phyloP scores from a whole-genome alignment of 2,329 filamentous ascomycete species.

The Aspergillus aculeatus region DNA sequence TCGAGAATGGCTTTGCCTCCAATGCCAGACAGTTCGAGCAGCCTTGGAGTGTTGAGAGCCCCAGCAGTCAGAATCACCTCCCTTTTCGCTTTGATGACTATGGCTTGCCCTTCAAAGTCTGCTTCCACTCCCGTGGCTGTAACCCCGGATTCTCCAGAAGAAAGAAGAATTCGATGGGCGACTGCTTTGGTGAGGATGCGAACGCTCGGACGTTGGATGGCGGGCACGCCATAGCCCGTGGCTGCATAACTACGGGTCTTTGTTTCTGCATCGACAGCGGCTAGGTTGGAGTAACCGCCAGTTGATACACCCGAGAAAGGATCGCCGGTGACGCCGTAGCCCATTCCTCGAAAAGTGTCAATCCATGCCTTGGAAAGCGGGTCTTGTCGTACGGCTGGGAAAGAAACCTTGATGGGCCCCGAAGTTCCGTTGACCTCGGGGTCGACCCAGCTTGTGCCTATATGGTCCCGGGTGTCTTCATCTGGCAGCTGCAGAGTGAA shows the following conservation, averaged over 20 bases:
- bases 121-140: neutral
- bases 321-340: constrained; percentile 7
- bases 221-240: neutral
- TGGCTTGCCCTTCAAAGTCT: neutral
- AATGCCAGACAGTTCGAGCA: constrained; percentile 5
- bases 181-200: too few species aligned
- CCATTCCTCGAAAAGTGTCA: constrained; percentile 13
- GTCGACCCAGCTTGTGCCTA: too few species aligned
- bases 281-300: constrained; percentile 13
- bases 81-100: neutral
- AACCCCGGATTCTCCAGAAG: neutral
- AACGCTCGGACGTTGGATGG: too few species aligned
- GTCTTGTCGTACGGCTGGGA: constrained; percentile 11
- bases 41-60: neutral
- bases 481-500: too few species aligned
- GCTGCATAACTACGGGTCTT: constrained; percentile 5
- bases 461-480: too few species aligned
- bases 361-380: constrained; percentile 17
- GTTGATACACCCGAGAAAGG: constrained; percentile 10
- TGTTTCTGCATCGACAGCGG: constrained; percentile 15
- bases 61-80: constrained; percentile 5
- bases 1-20: neutral
- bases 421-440: neutral
- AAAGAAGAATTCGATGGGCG: neutral
- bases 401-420: constrained; percentile 15